phyloP scores from a whole-genome alignment of 2,329 filamentous ascomycete genomes.

The Microcyclosporella mali region DNA sequence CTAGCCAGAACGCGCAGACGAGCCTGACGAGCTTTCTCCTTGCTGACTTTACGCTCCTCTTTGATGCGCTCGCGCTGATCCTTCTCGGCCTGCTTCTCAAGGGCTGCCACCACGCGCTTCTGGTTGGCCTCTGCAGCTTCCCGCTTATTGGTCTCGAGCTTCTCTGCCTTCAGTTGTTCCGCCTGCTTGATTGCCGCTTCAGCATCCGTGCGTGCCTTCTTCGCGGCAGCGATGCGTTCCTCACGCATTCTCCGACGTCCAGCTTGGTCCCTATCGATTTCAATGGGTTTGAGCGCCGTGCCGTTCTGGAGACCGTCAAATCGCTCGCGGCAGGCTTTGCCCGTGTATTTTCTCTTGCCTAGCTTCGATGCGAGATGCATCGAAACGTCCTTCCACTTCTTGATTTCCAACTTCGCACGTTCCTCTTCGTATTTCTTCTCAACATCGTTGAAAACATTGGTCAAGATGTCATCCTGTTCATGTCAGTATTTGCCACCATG shows the following conservation, averaged over 20 bases:
- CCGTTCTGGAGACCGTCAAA: constrained; percentile 37
- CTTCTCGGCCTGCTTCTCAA: constrained; percentile 2
- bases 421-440: constrained; percentile 39
- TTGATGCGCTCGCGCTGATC: constrained; percentile 13
- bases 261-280: constrained; percentile 37
- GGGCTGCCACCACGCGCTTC: not conserved
- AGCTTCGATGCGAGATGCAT: constrained; percentile 36
- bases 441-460: constrained; percentile 36
- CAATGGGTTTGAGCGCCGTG: constrained; percentile 41
- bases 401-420: constrained; percentile 36
- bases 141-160: constrained; percentile 13
- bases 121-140: constrained; percentile 10
- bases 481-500: constrained; percentile 2
- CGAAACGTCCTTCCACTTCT: constrained; percentile 37
- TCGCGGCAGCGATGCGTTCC: constrained; percentile 23
- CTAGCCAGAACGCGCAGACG: constrained; percentile 7
- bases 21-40: constrained; percentile 4
- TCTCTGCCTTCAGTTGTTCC: constrained; percentile 17
- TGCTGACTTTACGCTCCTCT: constrained; percentile 12
- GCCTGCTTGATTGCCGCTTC: not conserved
- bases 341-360: constrained; percentile 37
- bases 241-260: constrained; percentile 32
- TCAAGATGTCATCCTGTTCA: constrained; percentile 40
- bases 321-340: constrained; percentile 42
- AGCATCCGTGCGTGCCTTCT: constrained; percentile 17